Base-by-base conservation (phyloP, 805 yeast genomes). In the Cyberlindnera subsufficiens region DNA sequence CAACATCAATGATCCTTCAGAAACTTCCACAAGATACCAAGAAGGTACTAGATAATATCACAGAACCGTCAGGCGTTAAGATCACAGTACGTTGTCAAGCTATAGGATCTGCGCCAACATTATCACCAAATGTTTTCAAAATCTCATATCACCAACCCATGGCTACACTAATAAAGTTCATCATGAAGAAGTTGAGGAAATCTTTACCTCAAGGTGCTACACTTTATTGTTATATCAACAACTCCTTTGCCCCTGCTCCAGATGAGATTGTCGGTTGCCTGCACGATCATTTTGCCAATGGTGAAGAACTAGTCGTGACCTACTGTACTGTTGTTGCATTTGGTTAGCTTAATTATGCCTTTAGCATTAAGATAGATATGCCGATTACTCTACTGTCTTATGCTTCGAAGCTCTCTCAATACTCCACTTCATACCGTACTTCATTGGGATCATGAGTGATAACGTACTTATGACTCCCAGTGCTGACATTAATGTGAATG, bases 401-500 rank as follows among this genome's bases (percentile, higher is more conserved):
- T 25, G 25, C 30, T 44, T 44, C 15, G 13, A 20, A n/a, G 42
- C 38, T 40, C 67, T 58, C 34, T 46, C 47, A 27, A 44, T 44
- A 3, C 56, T 45, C 55, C 66, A 52, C 32, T 54, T 47, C 43
- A 59, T 51, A 15, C 69, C 71, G 22, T 56, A 55, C 30, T 52
- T 56, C 39, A 65, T 49, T 3, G 66, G 64, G 3, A 61, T 41
- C 10, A 55, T 40, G 8, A 67, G 46, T 11, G 52, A 20, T 0
- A 40, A 20, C 3, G 65, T 52, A 2, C 64, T 56, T 2, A 55
- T 18, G 7, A 56, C 19, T 5, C 74, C 67, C 1, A 82, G 40
- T 0, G 70, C 80, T 3, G 81, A 80, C 70, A 86, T 61, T n/a
- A 88, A 67, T 0, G 95, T 80, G 54, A 80, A 86, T 1, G 86